Evolutionary conservation across 2,329 filamentous ascomycete genomes (phyloP).

Genomic region (Neonectria sp.): DNA sequence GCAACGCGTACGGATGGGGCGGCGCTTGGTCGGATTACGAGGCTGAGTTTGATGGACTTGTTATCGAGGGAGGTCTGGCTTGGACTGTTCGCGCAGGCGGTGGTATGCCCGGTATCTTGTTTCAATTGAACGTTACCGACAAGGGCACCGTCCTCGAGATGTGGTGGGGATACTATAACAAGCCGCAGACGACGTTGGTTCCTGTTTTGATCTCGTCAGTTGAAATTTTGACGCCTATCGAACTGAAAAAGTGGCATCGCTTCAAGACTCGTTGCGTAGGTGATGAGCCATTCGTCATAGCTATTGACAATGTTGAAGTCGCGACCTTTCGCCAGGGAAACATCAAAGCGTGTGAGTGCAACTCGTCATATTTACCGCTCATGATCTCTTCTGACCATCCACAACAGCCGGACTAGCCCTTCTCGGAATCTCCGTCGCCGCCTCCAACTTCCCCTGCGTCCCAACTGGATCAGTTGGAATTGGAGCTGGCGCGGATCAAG

Average conservation of each 20-base stretch:
- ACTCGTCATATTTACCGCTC: neutral
- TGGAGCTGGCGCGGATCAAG: slow-evolving; percentile 5
- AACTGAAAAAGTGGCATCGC: neutral
- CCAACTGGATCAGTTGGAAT: slow-evolving; percentile 10
- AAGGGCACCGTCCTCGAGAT: slow-evolving; percentile 1
- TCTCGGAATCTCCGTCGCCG: neutral
- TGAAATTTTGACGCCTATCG: neutral
- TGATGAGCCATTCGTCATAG: neutral
- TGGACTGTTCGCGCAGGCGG: neutral
- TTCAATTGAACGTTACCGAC: neutral
- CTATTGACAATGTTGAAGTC: slow-evolving; percentile 1
- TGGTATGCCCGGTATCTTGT: slow-evolving; percentile 4
- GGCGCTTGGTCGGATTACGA: slow-evolving; percentile 8
- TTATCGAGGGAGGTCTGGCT: neutral
- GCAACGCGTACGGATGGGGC: slow-evolving; percentile 12
- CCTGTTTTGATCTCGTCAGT: neutral
- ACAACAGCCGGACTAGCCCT: neutral
- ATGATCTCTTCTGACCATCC: neutral
- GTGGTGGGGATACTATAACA: slow-evolving; percentile 17
- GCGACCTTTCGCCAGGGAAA: slow-evolving; percentile 8
- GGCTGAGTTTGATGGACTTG: neutral
- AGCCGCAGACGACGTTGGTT: neutral
- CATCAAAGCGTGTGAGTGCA: neutral
- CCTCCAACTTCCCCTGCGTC: slow-evolving; percentile 5
- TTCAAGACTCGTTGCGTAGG: slow-evolving; percentile 2